Base-by-base conservation (phyloP, 352 stramenopile species). In the Phytophthora multivora region DNA sequence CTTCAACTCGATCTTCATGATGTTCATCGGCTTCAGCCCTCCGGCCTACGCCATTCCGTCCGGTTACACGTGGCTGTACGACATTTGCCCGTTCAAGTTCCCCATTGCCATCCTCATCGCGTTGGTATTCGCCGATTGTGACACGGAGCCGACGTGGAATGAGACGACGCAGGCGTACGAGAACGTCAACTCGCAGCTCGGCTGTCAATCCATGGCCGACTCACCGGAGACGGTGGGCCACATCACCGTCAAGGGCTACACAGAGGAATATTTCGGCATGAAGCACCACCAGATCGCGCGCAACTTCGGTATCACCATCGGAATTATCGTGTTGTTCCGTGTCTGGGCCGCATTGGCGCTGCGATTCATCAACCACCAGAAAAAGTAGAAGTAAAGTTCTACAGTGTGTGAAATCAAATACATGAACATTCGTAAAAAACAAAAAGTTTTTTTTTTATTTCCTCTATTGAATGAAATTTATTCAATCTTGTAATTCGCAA, bases 1-100 rank as follows among this genome's bases (percentile, higher is more conserved):
- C 19, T 39, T 71, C 49, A 75, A 69, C 31, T 59, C 63, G 18
- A 53, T 76, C 31, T 69, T 69, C 18, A 60, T 69, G n/a, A 41
- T 73, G 25, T 73, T 76, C 21, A 59, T 71, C 33, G 67, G 69
- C 13, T 40, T 40, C 35, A 40, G 35, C 15, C 35, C 35, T n/a
- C 62, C 67, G 3, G 62, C 51, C 10, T 66, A 67, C 50, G 41
- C 42, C 23, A 49, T 71, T 39, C 46, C 69, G 43, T 48, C 28
- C 23, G 19, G 57, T 23, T 63, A 63, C 45, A 54, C 19, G 21
- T 63, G 54, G 54, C 18, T 59, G 38, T 61, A 61, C 53, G 46
- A 51, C 11, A 72, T 73, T 39, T 62, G 41, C 5, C 57, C 56
- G 31, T 50, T 66, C 11, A 54, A 52, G 5, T 73, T 66, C 52